phyloP scores from a whole-genome alignment of 495 filamentous ascomycete genomes.

The Staphylotrichum longicolle region DNA sequence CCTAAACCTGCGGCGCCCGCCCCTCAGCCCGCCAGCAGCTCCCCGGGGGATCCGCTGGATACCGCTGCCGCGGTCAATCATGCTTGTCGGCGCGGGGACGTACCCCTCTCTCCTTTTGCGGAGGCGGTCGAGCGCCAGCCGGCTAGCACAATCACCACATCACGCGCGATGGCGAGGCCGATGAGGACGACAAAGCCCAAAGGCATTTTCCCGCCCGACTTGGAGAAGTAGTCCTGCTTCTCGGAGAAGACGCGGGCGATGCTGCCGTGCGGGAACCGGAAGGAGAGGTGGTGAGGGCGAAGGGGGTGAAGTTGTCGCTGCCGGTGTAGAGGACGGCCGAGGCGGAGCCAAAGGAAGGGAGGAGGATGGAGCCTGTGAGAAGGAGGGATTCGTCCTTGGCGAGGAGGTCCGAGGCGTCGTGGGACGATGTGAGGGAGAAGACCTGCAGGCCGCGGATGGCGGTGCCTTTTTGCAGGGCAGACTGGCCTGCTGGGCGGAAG shows the following conservation, averaged over 20 bases:
- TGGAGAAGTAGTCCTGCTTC: slow-evolving; percentile 62
- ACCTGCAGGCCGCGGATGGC: slow-evolving; percentile 77
- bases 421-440: slow-evolving; percentile 63
- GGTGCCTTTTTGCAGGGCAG: slow-evolving; percentile 58
- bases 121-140: slow-evolving; percentile 77
- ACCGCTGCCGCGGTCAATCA: slow-evolving; percentile 69
- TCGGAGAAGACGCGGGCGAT: slow-evolving; percentile 77
- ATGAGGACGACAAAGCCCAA: slow-evolving; percentile 88
- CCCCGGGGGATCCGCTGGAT: slow-evolving; percentile 78
- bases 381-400: slow-evolving; percentile 68
- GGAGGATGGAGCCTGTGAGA: slow-evolving; percentile 71
- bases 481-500: slow-evolving; percentile 54
- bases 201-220: slow-evolving; percentile 53
- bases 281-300: slow-evolving; percentile 68
- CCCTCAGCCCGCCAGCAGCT: slow-evolving; percentile 59
- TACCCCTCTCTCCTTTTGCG: slow-evolving; percentile 87
- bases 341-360: slow-evolving; percentile 71
- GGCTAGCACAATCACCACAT: slow-evolving; percentile 81
- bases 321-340: slow-evolving; percentile 82
- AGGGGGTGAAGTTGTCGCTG: slow-evolving; percentile 72
- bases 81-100: slow-evolving; percentile 69
- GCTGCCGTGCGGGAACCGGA: slow-evolving; percentile 59
- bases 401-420: slow-evolving; percentile 63
- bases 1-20: slow-evolving; percentile 44
- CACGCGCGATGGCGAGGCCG: slow-evolving; percentile 85